These are phyloP conservation scores for Stephania cephalantha DNA, from an alignment of 164 flowering plant species.

Conservation along the genomic window DNA sequence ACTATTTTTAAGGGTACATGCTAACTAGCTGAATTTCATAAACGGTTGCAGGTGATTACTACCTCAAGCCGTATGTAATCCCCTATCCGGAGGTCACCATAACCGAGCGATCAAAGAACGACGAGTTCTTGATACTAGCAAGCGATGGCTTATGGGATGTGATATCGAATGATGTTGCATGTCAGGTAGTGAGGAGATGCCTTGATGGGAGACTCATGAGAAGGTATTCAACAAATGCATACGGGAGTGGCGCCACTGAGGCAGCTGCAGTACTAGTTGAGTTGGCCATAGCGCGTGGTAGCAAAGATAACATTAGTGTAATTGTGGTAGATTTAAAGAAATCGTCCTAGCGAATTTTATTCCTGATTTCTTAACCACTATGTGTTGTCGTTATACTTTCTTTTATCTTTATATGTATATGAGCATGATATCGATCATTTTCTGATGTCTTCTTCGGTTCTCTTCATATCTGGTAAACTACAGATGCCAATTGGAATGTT, in stretches of 20 bases:
- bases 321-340: slow-evolving; percentile 25
- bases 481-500: neutral
- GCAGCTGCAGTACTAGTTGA: slow-evolving; percentile 36
- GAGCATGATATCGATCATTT: neutral
- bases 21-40: neutral
- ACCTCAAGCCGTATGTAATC: slow-evolving; percentile 40
- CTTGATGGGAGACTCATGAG: slow-evolving; percentile 17
- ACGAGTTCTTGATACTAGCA: slow-evolving; percentile 41
- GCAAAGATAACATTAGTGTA: slow-evolving; percentile 39
- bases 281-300: slow-evolving; percentile 39
- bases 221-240: slow-evolving; percentile 4
- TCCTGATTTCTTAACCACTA: neutral
- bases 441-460: neutral
- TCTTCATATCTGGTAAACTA: neutral
- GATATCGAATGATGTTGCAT: slow-evolving; percentile 35
- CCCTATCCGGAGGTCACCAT: slow-evolving; percentile 46
- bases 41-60: slow-evolving; percentile 32
- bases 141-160: slow-evolving; percentile 58
- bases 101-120: slow-evolving; percentile 18
- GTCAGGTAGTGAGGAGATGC: slow-evolving; percentile 35
- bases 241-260: slow-evolving; percentile 17
- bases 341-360: neutral
- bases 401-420: neutral
- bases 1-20: neutral
- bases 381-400: neutral